Base-by-base conservation (phyloP, 768 basidiomycete species). In the Trametes maxima region DNA sequence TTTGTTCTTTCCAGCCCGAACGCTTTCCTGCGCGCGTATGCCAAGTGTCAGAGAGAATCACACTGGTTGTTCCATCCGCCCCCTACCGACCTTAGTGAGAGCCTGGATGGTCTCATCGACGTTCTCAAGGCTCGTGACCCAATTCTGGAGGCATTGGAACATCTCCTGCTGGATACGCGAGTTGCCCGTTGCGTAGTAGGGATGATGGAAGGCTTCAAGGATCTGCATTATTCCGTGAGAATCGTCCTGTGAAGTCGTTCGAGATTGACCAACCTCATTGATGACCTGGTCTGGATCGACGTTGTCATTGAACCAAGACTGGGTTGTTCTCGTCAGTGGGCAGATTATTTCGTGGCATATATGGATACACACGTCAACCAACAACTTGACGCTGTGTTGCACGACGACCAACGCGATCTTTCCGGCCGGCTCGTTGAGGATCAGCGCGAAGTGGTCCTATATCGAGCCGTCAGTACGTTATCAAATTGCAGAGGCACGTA, bases 401-500 rank as follows among this genome's bases (percentile, higher is more conserved):
- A 89, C 88, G 14, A 92, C 81, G 25, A 87, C 72, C 67, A 83
- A 80, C 8, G 88, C 89, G 51, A 90, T 84, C 69, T 88, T 86
- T 3, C 89, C 88, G 12, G 89, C 89, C 0, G 89, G 87, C 67
- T 89, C 86, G 69, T 90, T 90, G 53, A 89, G 76, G 54, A 89
- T 85, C 44, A 88, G 80, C 5, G 77, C 82, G 67, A 90, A 89
- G 72, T 90, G 88, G 69, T 89, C 88, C 85, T 88, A 24, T 16
- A 4, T 22, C 7, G 19, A 5, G 25, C 12, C 5, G 28, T 59
- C 5, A 54, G 33, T 33, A 59, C 3, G 48, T 28, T 46, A 10
- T 10, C 37, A 44, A 59, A 53, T 58, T 40, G 37, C 54, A 53
- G 19, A 14, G 17, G 44, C 52, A 44, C 44, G 35, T 21, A 52